Conservation (phyloP, 805 yeast genomes). For the Osmozyma mogii region DNA sequence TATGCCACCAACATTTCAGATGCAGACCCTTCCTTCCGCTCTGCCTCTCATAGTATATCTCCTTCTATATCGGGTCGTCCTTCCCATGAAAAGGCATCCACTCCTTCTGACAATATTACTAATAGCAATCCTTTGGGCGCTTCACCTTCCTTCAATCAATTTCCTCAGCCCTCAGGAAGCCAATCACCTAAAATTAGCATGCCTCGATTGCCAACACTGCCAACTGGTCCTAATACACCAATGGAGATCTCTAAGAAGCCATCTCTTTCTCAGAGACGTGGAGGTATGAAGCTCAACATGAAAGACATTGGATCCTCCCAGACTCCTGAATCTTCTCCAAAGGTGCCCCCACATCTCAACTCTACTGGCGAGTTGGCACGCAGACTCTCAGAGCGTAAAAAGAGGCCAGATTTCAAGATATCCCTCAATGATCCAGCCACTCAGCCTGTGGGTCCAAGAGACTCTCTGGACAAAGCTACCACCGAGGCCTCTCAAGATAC, state of each 20-base stretch:
- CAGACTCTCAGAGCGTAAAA: slow-evolving; percentile 31
- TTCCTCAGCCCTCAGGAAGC: no score
- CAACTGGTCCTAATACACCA: background rate
- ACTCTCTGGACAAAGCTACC: slow-evolving; percentile 13
- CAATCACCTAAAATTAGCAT: no score
- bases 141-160: slow-evolving; percentile 12
- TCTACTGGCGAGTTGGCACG: slow-evolving; percentile 30
- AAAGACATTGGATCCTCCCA: slow-evolving; percentile 12
- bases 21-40: no score
- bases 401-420: slow-evolving; percentile 31
- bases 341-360: slow-evolving; percentile 8
- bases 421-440: slow-evolving; percentile 18
- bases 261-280: slow-evolving; percentile 45
- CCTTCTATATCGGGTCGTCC: no score
- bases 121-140: slow-evolving; percentile 21
- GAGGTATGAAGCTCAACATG: slow-evolving; percentile 46
- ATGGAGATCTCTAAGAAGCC: slow-evolving; percentile 26
- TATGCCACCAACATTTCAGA: no score
- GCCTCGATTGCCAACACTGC: no score
- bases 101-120: background rate
- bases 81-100: no score
- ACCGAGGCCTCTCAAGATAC: slow-evolving; percentile 8
- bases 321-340: slow-evolving; percentile 1
- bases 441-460: slow-evolving; percentile 10
- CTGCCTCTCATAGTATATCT: no score